Evolutionary conservation across 306 rosid genomes (phyloP).

Genomic region (Crataegus laevigata): DNA sequence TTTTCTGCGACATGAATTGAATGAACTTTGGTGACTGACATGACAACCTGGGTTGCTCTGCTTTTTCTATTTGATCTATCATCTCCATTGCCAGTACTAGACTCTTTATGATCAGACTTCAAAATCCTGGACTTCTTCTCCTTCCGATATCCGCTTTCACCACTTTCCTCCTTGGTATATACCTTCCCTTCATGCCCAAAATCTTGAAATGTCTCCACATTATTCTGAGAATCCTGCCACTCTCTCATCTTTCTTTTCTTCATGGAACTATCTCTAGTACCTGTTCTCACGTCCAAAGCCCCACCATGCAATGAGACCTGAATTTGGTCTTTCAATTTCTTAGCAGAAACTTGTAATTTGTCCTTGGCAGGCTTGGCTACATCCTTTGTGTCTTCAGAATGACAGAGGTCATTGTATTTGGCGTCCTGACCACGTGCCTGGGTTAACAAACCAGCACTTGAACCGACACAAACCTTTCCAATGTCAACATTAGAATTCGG

Average conservation of each 20-base stretch:
- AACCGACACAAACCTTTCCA: conserved; percentile 31
- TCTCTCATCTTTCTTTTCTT: conserved; percentile 58
- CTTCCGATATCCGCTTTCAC: conserved; percentile 40
- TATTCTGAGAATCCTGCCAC: conserved; percentile 36
- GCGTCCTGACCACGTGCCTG: conserved; percentile 35
- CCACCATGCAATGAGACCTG: conserved; percentile 31
- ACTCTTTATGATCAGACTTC: conserved; percentile 20
- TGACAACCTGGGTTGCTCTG: conserved; percentile 22
- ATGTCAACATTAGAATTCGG: conserved; percentile 21
- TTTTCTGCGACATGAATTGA: conserved; percentile 15
- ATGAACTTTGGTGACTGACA: conserved; percentile 24
- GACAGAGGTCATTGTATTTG: conserved; percentile 36
- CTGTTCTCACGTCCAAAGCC: conserved; percentile 20
- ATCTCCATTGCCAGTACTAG: conserved; percentile 21
- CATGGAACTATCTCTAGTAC: conserved; percentile 22
- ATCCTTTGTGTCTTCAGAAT: conserved; percentile 20
- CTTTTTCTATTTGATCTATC: conserved; percentile 35
- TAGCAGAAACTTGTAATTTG: conserved; percentile 29
- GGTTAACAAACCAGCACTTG: conserved; percentile 28
- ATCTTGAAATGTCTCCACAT: conserved; percentile 17
- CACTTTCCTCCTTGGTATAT: conserved; percentile 32
- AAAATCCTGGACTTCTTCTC: conserved; percentile 34
- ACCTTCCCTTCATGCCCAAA: conserved; percentile 26
- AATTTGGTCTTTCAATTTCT: conserved; percentile 33
- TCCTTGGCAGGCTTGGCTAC: conserved; percentile 4